phyloP scores from a whole-genome alignment of 2,329 filamentous ascomycete genomes.

The Cytospora piceicola region DNA sequence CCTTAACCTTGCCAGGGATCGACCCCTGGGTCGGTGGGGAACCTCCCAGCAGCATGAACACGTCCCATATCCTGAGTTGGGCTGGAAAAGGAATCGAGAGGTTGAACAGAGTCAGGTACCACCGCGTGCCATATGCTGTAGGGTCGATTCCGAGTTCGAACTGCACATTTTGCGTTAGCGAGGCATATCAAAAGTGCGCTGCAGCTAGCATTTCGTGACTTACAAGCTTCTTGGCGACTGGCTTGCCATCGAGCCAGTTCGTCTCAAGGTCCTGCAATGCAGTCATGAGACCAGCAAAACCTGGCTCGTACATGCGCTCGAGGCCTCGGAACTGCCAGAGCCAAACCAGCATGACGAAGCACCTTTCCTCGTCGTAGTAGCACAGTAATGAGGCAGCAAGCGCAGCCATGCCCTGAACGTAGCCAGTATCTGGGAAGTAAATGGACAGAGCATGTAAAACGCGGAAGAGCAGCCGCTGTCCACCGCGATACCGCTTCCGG shows the following conservation, averaged over 20 bases:
- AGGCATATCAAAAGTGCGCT: not conserved
- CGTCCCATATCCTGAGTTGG: constrained; percentile 95
- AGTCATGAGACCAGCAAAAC: constrained; percentile 85
- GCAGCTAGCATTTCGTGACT: constrained; percentile 43
- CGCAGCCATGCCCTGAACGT: constrained; percentile 97
- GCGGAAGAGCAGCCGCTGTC: constrained; percentile 87
- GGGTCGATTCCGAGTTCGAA: constrained; percentile 78
- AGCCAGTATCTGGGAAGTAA: constrained; percentile 88
- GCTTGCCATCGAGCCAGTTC: constrained; percentile 77
- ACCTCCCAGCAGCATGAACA: constrained; percentile 93
- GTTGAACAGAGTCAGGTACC: constrained; percentile 98
- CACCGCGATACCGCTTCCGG: constrained; percentile 84
- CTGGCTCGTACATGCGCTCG: constrained; percentile 79
- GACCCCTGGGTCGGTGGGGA: constrained; percentile 48
- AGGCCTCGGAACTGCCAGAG: constrained; percentile 90
- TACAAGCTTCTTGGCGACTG: constrained; percentile 81
- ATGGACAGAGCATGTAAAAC: constrained; percentile 90
- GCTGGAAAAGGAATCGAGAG: constrained; percentile 93
- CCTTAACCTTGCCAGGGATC: constrained; percentile 20
- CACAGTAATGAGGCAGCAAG: constrained; percentile 90
- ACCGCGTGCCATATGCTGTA: constrained; percentile 93
- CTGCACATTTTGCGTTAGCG: constrained; percentile 45
- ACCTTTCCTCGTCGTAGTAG: constrained; percentile 94
- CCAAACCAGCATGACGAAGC: constrained; percentile 95
- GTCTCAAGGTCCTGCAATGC: constrained; percentile 84